phyloP scores from a whole-genome alignment of 2,329 filamentous ascomycete species.

The Colletotrichum destructivum region DNA sequence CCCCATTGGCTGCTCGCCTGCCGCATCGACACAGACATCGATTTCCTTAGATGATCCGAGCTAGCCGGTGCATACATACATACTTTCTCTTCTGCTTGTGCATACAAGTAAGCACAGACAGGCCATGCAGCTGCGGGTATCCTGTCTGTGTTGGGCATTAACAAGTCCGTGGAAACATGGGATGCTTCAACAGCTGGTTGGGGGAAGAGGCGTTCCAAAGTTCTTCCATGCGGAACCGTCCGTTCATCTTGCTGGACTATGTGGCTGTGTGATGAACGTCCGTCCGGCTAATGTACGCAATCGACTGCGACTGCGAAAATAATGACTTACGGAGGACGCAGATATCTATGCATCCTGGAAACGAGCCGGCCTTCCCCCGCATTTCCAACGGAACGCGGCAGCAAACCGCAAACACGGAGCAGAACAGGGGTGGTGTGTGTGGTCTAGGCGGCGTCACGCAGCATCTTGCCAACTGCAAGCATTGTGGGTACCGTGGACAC shows the following conservation, averaged over 20 bases:
- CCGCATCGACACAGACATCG: neutral
- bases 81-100: neutral
- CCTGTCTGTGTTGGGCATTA: conserved; percentile 10
- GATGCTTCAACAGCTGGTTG: neutral
- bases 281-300: neutral
- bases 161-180: conserved; percentile 8
- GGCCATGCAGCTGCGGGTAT: conserved; percentile 6
- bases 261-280: no score
- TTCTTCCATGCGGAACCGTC: neutral
- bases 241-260: neutral
- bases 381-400: conserved; percentile 10
- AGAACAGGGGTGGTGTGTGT: conserved; percentile 3
- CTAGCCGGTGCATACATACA: conserved; percentile 22
- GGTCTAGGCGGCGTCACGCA: conserved; percentile 12
- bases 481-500: no score
- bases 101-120: neutral
- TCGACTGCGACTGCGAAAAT: neutral
- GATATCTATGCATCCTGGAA: conserved; percentile 2
- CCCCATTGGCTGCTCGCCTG: neutral
- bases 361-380: conserved; percentile 28
- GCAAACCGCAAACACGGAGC: conserved; percentile 17
- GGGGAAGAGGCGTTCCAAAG: neutral
- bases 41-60: neutral
- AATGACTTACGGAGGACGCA: conserved; percentile 26
- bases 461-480: neutral